Conservation (phyloP, 2,329 filamentous ascomycete species). For the Dryadomyces sulphureus region DNA sequence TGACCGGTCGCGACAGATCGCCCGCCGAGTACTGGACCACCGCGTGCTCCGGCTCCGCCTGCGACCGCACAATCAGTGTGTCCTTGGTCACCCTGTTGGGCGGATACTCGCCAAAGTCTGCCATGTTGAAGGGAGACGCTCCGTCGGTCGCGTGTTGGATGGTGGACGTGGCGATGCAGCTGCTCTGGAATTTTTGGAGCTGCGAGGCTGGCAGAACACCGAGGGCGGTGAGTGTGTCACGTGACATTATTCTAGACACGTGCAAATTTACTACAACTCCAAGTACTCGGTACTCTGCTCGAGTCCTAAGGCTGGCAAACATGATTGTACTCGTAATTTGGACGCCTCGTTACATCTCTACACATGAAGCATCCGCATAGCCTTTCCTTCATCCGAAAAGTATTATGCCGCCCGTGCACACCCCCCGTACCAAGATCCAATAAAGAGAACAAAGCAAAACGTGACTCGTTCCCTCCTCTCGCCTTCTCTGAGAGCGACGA, state of each 20-base stretch:
- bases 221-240: not conserved
- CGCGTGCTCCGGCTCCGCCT: conserved; percentile 40
- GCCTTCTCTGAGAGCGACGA: not conserved
- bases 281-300: too few species aligned
- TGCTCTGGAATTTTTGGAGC: not conserved
- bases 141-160: not conserved
- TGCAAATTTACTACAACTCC: not conserved
- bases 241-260: not conserved
- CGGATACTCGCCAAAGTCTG: conserved; percentile 47
- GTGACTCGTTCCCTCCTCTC: not conserved
- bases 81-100: conserved; percentile 52
- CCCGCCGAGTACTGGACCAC: conserved; percentile 56
- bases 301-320: too few species aligned
- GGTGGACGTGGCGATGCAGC: not conserved
- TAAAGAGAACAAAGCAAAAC: not conserved
- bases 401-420: not conserved
- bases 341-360: too few species aligned
- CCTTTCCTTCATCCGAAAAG: not conserved
- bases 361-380: not conserved
- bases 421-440: not conserved
- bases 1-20: conserved; percentile 48
- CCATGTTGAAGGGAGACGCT: conserved; percentile 32
- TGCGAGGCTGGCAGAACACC: not conserved
- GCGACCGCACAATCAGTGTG: conserved; percentile 43
- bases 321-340: too few species aligned